A percentile compares a stretch with the other conserved stretches of the same genome.
These are phyloP conservation scores for Astragalus glycyphyllos DNA, from an alignment of 306 rosid species.

Conservation along the genomic window DNA sequence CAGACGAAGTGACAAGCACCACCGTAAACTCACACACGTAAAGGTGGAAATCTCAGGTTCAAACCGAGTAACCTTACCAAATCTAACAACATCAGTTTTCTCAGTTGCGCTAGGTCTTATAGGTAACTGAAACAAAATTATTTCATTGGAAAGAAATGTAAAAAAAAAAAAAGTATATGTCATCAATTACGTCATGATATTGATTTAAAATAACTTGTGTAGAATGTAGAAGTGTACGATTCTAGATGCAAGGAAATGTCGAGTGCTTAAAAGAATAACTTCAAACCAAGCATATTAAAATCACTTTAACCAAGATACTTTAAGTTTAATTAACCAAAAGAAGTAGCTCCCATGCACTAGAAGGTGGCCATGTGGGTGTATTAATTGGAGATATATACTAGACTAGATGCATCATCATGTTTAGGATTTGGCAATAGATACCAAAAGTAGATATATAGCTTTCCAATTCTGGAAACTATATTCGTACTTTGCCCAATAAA, in stretches of 20 bases:
- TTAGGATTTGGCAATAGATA: slow-evolving; percentile 47
- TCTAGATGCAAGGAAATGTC: slow-evolving; percentile 68
- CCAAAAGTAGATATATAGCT: slow-evolving; percentile 35
- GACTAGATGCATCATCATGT: slow-evolving; percentile 48
- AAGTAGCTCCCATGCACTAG: slow-evolving; percentile 20
- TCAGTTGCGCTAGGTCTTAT: too few species aligned
- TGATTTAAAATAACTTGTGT: slow-evolving; percentile 21
- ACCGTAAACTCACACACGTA: too few species aligned
- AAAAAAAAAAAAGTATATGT: neutral
- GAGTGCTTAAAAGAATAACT: slow-evolving; percentile 38
- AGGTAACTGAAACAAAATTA: too few species aligned
- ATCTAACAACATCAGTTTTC: too few species aligned
- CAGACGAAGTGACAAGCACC: too few species aligned
- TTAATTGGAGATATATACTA: slow-evolving; percentile 39
- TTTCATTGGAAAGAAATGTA: too few species aligned
- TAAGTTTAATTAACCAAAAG: slow-evolving; percentile 21
- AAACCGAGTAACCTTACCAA: too few species aligned
- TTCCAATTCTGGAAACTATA: slow-evolving; percentile 63
- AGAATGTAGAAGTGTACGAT: slow-evolving; percentile 56
- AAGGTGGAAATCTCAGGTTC: too few species aligned
- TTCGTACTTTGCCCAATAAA: slow-evolving; percentile 9
- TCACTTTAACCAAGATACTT: slow-evolving; percentile 62
- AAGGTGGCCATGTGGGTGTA: slow-evolving; percentile 65
- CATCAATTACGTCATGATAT: slow-evolving; percentile 27
- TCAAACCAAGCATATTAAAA: slow-evolving; percentile 16